Evolutionary conservation across 202 grass and related monocot species (phyloP), one percentile per base, ranked within the genome.

Genomic region (Carex sylvatica): DNA sequence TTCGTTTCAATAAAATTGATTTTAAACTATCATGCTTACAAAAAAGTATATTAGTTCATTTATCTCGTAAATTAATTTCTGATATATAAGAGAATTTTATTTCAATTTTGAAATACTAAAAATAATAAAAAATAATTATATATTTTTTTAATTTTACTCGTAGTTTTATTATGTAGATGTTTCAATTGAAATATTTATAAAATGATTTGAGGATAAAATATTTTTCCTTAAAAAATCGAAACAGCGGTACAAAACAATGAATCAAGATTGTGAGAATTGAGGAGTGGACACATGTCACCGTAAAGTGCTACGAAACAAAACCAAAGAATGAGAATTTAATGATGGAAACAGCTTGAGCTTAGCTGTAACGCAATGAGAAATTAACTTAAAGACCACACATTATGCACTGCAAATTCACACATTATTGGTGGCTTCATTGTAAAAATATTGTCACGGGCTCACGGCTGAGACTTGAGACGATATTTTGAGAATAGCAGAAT

Each of bases 361-460:
- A 77, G 52, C 74, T 77, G 74, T 77, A 77, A 59, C 30, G 52
- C 74, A 77, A 53, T 58, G 72, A 16, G 22, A 56, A 33, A 76
- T 76, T 51, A 75, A 55, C 13, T 54, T 74, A 28, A 2, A 28
- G 2, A 30, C 20, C 23, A 23, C 40, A 33, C 31, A 33, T 33
- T 33, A 75, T 56, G 47, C 4, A 14, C 1, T 73, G 22, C 11
- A 74, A 52, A 28, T 52, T 74, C 23, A 16, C 22, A 74, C 14
- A 53, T 30, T 74, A 74, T 53, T 9, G 70, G 47, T 26, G 14
- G 24, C 49, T 31, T 15, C 49, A 10, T 6, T 56, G 11, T 30
- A 54, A 31, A 30, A 51, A 15, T 13, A 26, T 52, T 47, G 46
- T 74, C 42, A 28, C 70, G 16, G 5, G 16, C 24, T 74, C 42